These are phyloP conservation scores for Aspergillus indologenus DNA, from an alignment of 495 filamentous ascomycete genomes.

Conservation along the genomic window DNA sequence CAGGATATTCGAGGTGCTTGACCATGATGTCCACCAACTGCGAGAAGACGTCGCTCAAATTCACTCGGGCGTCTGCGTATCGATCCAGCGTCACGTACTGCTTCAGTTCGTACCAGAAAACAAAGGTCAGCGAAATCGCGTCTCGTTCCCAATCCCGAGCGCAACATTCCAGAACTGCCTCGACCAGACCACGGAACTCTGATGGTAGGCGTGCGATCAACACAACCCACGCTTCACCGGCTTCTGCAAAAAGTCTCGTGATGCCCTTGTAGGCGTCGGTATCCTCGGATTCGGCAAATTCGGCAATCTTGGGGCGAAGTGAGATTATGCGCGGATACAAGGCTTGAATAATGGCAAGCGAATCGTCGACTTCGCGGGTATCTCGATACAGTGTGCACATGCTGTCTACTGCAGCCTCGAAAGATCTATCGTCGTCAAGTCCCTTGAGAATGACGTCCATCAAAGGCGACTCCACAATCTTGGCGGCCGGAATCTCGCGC, in stretches of 20 bases:
- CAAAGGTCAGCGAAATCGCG: conserved; percentile 85
- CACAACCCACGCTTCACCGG: conserved; percentile 91
- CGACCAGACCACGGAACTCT: conserved; percentile 82
- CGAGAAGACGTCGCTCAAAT: conserved; percentile 75
- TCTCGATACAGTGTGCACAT: conserved; percentile 87
- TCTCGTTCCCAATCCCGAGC: conserved; percentile 83
- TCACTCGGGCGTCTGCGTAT: conserved; percentile 75
- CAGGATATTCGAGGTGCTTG: conserved; percentile 84
- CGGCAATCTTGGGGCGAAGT: conserved; percentile 72
- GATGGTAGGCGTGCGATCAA: conserved; percentile 78
- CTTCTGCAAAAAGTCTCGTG: conserved; percentile 86
- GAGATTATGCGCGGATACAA: conserved; percentile 82
- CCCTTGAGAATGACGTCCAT: conserved; percentile 77
- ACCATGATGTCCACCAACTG: conserved; percentile 92
- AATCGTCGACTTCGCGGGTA: conserved; percentile 86
- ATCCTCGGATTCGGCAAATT: conserved; percentile 76
- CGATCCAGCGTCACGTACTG: conserved; percentile 88
- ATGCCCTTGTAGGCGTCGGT: conserved; percentile 83
- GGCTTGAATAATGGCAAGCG: conserved; percentile 70
- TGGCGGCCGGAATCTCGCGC: conserved; percentile 78
- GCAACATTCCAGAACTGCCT: conserved; percentile 85
- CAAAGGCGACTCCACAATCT: conserved; percentile 81
- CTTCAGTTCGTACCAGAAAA: conserved; percentile 98
- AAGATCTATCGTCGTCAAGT: conserved; percentile 68
- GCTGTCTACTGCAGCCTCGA: conserved; percentile 90